Base-by-base conservation (phyloP, 78 protist species). In the Dictyostelium intermedium region DNA sequence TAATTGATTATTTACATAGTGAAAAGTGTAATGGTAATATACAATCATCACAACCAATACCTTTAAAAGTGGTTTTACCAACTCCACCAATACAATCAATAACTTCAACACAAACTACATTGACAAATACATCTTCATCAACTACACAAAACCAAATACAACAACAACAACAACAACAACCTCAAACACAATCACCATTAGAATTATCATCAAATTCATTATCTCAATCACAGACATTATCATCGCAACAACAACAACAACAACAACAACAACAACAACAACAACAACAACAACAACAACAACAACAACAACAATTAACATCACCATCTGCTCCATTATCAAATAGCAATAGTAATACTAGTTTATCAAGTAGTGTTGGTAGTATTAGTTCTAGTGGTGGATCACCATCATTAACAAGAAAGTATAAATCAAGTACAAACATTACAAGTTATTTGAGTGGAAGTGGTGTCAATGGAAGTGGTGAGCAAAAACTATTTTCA, bases 1-100 rank as follows among this genome's bases (percentile, higher is more conserved):
- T 89, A n/a, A 25, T 89, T 2, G 94, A 89, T 69, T 89, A 74
- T 41, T 37, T 89, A 43, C 5, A 60, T 13, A 66, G 66, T 25
- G 61, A 83, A 60, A 60, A 32, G 8, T 56, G 66, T 56, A 25
- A 70, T 73, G 11, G 18, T 20, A 16, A 35, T 18, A 39, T 39
- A 39, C 43, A 39, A 39, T 39, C 43, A 32, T n/a, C 35, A 32
- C 80, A 30, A 35, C 80, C 80, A 73, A 35, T 73, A 35, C 56
- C 83, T n/a, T 10, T 18, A n/a, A 79, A 79, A 30, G 23, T 37
- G 1, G 47, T 27, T 39, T 3, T 39, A 39, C 47, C 35, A 45
- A 41, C 39, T 37, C 37, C 56, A 39, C 43, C 53, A 39, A 79
- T 79, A 11, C 41, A 37, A 39, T 14, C 53, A 66, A n/a, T 30